Evolutionary conservation across 2,329 filamentous ascomycete species (phyloP).

Genomic region (Alternaria ethzedia): DNA sequence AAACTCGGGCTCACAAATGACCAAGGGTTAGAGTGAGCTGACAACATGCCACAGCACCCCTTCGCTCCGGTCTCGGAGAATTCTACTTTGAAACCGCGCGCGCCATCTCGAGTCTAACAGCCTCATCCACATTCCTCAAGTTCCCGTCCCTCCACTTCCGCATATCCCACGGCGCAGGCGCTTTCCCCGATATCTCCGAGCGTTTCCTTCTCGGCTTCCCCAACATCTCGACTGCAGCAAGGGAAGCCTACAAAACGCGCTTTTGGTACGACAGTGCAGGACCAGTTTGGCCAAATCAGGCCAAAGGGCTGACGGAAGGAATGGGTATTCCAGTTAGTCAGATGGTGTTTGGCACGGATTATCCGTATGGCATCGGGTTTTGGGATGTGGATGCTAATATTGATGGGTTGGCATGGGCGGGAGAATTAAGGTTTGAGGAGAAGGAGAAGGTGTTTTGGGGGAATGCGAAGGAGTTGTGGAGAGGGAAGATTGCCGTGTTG

Average conservation of each 20-base stretch:
- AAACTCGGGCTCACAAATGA: not conserved
- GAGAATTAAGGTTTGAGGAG: conserved; percentile 26
- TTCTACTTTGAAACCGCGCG: conserved; percentile 49
- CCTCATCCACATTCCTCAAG: conserved; percentile 33
- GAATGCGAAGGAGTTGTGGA: conserved; percentile 38
- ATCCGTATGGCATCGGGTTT: conserved; percentile 48
- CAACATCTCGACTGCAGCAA: conserved; percentile 26
- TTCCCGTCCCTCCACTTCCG: conserved; percentile 43
- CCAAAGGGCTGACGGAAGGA: conserved; percentile 44
- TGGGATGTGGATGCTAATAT: conserved; percentile 46
- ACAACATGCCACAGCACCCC: conserved; percentile 28
- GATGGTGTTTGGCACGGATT: conserved; percentile 49
- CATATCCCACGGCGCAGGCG: conserved; percentile 45
- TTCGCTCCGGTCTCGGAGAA: conserved; percentile 44
- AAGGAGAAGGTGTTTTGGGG: conserved; percentile 36
- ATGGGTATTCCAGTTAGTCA: conserved; percentile 37
- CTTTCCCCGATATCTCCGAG: conserved; percentile 45
- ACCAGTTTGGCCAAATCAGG: conserved; percentile 46
- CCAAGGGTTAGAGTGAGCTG: not conserved
- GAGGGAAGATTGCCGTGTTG: conserved; percentile 23
- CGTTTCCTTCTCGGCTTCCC: conserved; percentile 45
- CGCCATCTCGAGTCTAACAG: conserved; percentile 43
- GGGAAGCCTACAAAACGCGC: conserved; percentile 37
- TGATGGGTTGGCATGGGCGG: conserved; percentile 30
- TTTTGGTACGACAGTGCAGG: conserved; percentile 50